Evolutionary conservation across 73 alveolate species (phyloP).

Genomic region (Paramecium octaurelia): DNA sequence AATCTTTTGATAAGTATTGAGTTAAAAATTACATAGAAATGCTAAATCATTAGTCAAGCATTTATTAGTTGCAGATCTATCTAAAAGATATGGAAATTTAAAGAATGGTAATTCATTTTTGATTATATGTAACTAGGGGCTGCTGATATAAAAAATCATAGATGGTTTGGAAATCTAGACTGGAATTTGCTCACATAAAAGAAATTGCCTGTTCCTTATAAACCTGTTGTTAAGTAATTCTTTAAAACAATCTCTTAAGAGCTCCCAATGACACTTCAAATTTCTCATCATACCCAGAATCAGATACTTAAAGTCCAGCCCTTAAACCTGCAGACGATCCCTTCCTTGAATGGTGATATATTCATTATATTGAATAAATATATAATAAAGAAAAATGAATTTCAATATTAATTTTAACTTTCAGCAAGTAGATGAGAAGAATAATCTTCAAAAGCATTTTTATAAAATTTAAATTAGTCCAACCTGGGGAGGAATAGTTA

Average conservation of each 20-base stretch:
- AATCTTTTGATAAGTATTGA: conserved; percentile 72
- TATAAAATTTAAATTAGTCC: no score
- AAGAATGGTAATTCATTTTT: conserved; percentile 66
- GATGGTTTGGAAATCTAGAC: conserved; percentile 79
- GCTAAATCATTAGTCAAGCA: conserved; percentile 90
- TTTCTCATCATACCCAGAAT: conserved; percentile 82
- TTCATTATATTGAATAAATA: background rate
- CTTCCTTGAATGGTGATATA: conserved; percentile 79
- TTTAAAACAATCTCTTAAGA: conserved; percentile 24
- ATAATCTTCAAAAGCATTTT: no score
- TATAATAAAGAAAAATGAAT: background rate
- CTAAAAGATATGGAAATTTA: conserved; percentile 85
- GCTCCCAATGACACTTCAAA: conserved; percentile 77
- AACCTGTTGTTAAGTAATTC: conserved; percentile 69
- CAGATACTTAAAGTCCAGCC: conserved; percentile 79
- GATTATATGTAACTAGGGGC: conserved; percentile 52
- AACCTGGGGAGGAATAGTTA: no score
- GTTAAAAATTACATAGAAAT: conserved; percentile 45
- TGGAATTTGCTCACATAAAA: conserved; percentile 73
- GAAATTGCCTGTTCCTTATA: conserved; percentile 77
- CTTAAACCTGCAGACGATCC: conserved; percentile 84
- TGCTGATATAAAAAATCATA: conserved; percentile 75
- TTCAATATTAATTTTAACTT: background rate
- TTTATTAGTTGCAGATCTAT: conserved; percentile 78
- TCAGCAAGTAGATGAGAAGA: background rate